Evolutionary conservation across 2,329 filamentous ascomycete genomes (phyloP), one percentile per base, ranked within the genome.

Genomic region (Coniochaeta pulveracea): DNA sequence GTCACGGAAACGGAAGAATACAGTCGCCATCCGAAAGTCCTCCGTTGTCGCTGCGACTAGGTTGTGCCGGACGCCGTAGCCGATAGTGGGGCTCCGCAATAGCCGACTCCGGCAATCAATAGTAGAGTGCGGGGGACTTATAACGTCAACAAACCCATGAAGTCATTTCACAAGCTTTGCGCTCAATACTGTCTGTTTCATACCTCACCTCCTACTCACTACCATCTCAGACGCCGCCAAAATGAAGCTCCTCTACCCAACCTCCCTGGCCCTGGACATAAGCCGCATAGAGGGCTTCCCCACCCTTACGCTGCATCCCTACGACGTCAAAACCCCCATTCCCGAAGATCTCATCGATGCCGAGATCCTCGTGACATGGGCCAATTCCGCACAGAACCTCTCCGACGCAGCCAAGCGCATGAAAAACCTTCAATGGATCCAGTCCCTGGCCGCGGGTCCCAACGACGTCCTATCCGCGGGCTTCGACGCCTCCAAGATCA

Each of bases 211-310:
- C n/a, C n/a, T n/a, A n/a, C n/a, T n/a, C n/a, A n/a, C n/a, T n/a
- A n/a, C n/a, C n/a, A n/a, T 7, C 24, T 6, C 6, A 34, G 25
- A 28, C 5, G 16, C 37, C 18, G 39, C 43, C 46, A 57, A 35
- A 33, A 72, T 73, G 72, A 80, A 80, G 59, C 69, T 80, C 43
- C 71, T 79, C 42, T 78, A 79, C 57, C 75, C 75, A 33, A 78
- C 70, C 35, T 77, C 73, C 3, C 62, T 79, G 40, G 58, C 57
- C 34, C 64, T 79, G 50, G 64, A 78, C 57, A 46, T 64, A 38
- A 41, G 61, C 39, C 60, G 56, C 47, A 61, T 79, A 38, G 55
- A 76, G 43, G 74, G 72, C 46, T 78, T 75, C 60, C 60, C 64
- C 30, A 63, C 42, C 32, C 12, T 70, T 28, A 51, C 60, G 3